Base-by-base conservation (phyloP, 1,139 yeast species). In the Protomyces macrosporus region DNA sequence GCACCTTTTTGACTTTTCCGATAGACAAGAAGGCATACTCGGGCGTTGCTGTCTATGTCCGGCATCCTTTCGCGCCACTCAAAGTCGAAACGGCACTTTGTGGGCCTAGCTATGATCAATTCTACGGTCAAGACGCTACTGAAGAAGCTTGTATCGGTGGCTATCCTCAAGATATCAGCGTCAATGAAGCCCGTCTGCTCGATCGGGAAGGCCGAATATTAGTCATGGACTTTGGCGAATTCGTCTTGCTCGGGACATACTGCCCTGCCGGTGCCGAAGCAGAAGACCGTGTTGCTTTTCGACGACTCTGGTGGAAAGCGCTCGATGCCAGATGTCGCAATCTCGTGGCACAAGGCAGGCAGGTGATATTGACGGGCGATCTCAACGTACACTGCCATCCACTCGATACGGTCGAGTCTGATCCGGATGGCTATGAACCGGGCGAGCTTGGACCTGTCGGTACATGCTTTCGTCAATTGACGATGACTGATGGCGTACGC, bases 71-170 rank as follows among this genome's bases (percentile, higher is more conserved):
- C 70, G 73, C 40, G 70, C 79, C 80, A 1, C 88, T 90, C 1
- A 83, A 81, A 68, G 97, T 95, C 0, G 98, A 93, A 74, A 96
- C 91, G 72, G 98, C 98, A 0, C 76, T 93, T 10, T 87, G 97
- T 0, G 98, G 98, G 0, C 76, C 78, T 67, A 74, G 90, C 30
- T 53, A 55, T 32, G 63, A 60, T 45, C 55, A 62, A 45, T 66
- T 68, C 64, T 61, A 69, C 45, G 69, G 68, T 39, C 66, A 64
- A 12, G 70, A 65, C 65, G 65, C 68, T 66, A 70, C 67, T 60
- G 69, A 73, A 14, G 70, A 77, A 1, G 7, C 1, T 3, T 14
- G 30, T 3, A 88, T 90, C 45, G 97, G 97, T 14, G 96, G 95
- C 0, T 91, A 91, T 70, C 78, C 77, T 40, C 75, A 75, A 52